Percentiles rank a stretch among this genome's conserved stretches.
Conservation (phyloP, 148 eudicot species). For the Silene conica region DNA sequence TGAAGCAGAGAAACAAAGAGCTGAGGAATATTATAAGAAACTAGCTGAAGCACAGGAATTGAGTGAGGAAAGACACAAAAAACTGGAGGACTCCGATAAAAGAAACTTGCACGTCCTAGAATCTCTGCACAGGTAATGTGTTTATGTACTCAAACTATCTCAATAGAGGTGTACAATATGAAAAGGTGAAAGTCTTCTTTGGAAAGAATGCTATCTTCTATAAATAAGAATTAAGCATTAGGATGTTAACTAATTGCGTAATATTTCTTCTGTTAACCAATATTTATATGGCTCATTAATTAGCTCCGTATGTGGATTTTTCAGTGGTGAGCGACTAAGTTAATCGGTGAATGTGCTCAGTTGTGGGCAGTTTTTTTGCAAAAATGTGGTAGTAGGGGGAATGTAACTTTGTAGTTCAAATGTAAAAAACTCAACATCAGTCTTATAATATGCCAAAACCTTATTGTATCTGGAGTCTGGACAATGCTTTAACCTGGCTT, state of each 20-base stretch:
- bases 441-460: not conserved
- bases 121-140: slow-evolving; percentile 57
- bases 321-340: not conserved
- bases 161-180: not conserved
- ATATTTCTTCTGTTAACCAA: not conserved
- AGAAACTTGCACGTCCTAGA: slow-evolving; percentile 66
- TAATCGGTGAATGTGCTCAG: not conserved
- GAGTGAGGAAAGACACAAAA: slow-evolving; percentile 56
- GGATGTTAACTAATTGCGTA: not conserved
- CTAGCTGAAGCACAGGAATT: slow-evolving; percentile 46
- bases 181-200: not conserved
- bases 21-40: slow-evolving; percentile 55
- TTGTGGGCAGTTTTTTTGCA: not conserved
- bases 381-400: not conserved
- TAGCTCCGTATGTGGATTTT: not conserved
- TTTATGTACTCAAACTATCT: not conserved
- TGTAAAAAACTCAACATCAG: not conserved
- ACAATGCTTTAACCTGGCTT: not conserved
- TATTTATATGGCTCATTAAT: not conserved
- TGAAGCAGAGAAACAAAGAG: slow-evolving; percentile 63
- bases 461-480: not conserved
- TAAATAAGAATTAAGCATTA: not conserved
- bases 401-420: not conserved
- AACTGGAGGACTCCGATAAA: slow-evolving; percentile 75
- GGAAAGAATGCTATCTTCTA: not conserved